A percentile compares a stretch with the other conserved stretches of the same genome.
Conservation (phyloP, 768 basidiomycete genomes). For the Lentinula guzmanii region DNA sequence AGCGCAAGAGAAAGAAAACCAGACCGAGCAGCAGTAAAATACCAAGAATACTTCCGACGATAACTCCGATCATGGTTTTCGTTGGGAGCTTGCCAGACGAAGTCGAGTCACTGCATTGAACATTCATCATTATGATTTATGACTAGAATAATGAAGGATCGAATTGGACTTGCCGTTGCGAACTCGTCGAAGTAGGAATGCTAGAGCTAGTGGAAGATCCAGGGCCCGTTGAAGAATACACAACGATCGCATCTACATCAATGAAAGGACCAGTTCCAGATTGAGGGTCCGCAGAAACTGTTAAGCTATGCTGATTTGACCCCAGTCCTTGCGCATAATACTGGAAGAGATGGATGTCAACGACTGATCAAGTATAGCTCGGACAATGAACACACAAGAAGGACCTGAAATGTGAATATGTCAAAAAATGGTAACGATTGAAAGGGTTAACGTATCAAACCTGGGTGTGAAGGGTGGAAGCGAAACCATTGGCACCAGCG, state of each 20-base stretch:
- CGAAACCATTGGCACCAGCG: conserved; percentile 29
- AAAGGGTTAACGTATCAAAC: conserved; percentile 15
- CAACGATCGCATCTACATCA: conserved; percentile 36
- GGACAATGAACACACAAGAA: conserved; percentile 22
- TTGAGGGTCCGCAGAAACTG: conserved; percentile 25
- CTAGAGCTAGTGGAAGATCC: background rate
- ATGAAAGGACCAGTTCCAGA: conserved; percentile 30
- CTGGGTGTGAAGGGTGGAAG: conserved; percentile 24
- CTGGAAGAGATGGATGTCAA: conserved; percentile 17
- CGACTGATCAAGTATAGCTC: background rate
- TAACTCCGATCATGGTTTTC: conserved; percentile 9
- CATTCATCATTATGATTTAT: background rate
- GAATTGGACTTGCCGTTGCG: background rate
- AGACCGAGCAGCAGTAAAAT: conserved; percentile 16
- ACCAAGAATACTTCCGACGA: conserved; percentile 20
- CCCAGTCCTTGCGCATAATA: conserved; percentile 36
- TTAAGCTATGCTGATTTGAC: conserved; percentile 30
- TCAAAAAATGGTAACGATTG: background rate
- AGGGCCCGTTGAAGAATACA: conserved; percentile 22
- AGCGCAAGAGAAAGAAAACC: conserved; percentile 21
- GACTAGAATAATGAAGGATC: background rate
- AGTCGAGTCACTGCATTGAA: background rate
- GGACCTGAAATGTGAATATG: conserved; percentile 15
- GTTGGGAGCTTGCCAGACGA: background rate
- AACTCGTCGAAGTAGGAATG: background rate